Evolutionary conservation across 495 filamentous ascomycete species (phyloP), one percentile per base, ranked within the genome.

Genomic region (Daldinia vernicosa): DNA sequence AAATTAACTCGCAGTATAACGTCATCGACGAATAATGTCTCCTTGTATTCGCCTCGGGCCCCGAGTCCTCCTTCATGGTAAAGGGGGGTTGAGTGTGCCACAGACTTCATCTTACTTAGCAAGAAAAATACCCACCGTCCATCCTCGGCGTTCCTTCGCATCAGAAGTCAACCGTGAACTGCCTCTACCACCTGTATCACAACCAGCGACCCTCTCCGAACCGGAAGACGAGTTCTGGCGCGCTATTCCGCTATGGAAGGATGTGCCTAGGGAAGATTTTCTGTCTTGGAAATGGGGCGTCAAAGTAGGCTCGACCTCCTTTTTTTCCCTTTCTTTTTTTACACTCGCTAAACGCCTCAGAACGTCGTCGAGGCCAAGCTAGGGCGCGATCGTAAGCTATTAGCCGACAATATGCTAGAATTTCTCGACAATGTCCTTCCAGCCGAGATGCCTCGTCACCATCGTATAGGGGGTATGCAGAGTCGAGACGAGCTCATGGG

Each of bases 401-500:
- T 65, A 32, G 60, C 45, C 12, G 6, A 64, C 8, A 60, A 54
- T 12, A 11, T 77, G 17, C 32, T 40, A 6, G 66, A 74, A 1
- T 69, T 76, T 24, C 77, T 89, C 15, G 27, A 77, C 8, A 76
- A 74, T 7, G 76, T 80, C 2, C 75, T 89, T 5, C 87, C 87
- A 0, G 74, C 82, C 0, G 74, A 67, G 19, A 72, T 89, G 15
- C 84, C 84, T 22, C 61, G 71, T 1, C 71, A 75, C 30, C 62
- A 77, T 19, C 47, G 58, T 0, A 54, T 77, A 12, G 62, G 52
- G 3, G 74, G 77, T 59, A 78, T 80, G 64, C 79, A 80, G 56
- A 84, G 80, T 26, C 79, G 80, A 14, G 80, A 84, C 6, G 78
- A 84, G 50, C 85, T 88, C 67, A 80, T 88, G 70, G 64, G 74